These are phyloP conservation scores for Penicillium sp. DNA, from an alignment of 2,329 filamentous ascomycete species.

Conservation along the genomic window DNA sequence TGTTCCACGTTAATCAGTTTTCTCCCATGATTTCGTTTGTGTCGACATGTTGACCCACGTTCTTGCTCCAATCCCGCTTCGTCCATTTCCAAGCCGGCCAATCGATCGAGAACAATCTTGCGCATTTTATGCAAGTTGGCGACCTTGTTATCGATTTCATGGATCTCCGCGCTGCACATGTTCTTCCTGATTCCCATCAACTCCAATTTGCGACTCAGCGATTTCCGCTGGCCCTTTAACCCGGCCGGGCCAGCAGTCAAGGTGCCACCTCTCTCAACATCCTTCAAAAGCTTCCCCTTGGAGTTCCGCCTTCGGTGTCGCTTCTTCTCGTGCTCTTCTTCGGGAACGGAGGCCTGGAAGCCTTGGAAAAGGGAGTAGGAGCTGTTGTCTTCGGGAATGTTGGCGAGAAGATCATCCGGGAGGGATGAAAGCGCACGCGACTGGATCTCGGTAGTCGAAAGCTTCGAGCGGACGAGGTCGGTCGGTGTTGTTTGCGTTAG, in stretches of 20 bases:
- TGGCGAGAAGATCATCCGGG: slow-evolving; percentile 82
- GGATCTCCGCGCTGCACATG: slow-evolving; percentile 95
- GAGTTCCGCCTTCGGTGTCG: slow-evolving; percentile 69
- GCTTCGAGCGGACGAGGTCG: slow-evolving; percentile 85
- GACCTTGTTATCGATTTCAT: slow-evolving; percentile 95
- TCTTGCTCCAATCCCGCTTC: slow-evolving; percentile 89
- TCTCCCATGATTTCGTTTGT: neutral
- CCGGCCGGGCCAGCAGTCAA: slow-evolving; percentile 66
- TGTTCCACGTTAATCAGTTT: slow-evolving; percentile 21
- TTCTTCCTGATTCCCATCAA: slow-evolving; percentile 92
- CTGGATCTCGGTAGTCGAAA: slow-evolving; percentile 89
- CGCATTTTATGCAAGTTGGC: slow-evolving; percentile 91
- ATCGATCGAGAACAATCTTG: slow-evolving; percentile 80
- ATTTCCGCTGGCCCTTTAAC: slow-evolving; percentile 75
- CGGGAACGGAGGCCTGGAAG: slow-evolving; percentile 86
- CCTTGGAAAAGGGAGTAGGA: slow-evolving; percentile 94
- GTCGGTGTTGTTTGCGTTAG: slow-evolving; percentile 89
- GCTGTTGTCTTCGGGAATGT: slow-evolving; percentile 84
- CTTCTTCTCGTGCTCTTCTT: slow-evolving; percentile 62
- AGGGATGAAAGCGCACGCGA: slow-evolving; percentile 86
- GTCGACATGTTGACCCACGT: slow-evolving; percentile 53
- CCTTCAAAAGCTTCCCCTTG: slow-evolving; percentile 69
- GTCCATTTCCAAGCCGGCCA: slow-evolving; percentile 85
- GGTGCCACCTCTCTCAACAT: slow-evolving; percentile 57
- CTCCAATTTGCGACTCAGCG: slow-evolving; percentile 80